A percentile compares a stretch with the other conserved stretches of the same genome.
phyloP scores from a whole-genome alignment of 2,329 filamentous ascomycete genomes.

The Aspergillus terreus region DNA sequence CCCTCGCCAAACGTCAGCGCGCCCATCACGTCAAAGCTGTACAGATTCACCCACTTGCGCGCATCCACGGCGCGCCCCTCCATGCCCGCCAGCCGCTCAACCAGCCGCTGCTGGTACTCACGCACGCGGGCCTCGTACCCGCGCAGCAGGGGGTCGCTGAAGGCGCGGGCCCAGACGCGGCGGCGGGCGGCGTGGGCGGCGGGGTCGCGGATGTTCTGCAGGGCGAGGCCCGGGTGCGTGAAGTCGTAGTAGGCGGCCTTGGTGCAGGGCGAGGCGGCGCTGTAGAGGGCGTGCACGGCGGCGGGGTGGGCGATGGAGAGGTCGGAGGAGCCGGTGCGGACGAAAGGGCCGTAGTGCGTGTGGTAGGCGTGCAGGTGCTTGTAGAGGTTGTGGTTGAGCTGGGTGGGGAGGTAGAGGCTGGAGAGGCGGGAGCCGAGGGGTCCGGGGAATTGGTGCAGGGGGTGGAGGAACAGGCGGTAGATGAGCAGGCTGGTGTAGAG shows the following conservation, averaged over 20 bases:
- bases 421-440: constrained; percentile 31
- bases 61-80: too few species aligned
- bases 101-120: too few species aligned
- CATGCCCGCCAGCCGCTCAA: too few species aligned
- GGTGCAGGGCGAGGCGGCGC: constrained; percentile 34
- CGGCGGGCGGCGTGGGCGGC: too few species aligned
- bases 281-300: constrained; percentile 38
- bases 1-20: too few species aligned
- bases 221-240: constrained; percentile 21
- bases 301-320: constrained; percentile 37
- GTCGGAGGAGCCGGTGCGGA: constrained; percentile 34
- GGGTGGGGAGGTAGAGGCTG: constrained; percentile 17
- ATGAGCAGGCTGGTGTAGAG: constrained; percentile 8
- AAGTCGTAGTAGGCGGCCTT: constrained; percentile 43
- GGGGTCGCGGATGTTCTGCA: too few species aligned
- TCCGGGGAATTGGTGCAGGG: constrained; percentile 10
- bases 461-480: constrained; percentile 13
- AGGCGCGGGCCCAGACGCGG: too few species aligned
- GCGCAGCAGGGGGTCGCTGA: too few species aligned
- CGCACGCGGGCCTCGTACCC: too few species aligned
- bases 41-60: too few species aligned
- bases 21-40: too few species aligned
- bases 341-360: constrained; percentile 32
- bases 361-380: constrained; percentile 23
- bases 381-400: background rate